Evolutionary conservation across 1,284 basidiomycete species (phyloP).

Genomic region (Cryptococcus amylolentus): DNA sequence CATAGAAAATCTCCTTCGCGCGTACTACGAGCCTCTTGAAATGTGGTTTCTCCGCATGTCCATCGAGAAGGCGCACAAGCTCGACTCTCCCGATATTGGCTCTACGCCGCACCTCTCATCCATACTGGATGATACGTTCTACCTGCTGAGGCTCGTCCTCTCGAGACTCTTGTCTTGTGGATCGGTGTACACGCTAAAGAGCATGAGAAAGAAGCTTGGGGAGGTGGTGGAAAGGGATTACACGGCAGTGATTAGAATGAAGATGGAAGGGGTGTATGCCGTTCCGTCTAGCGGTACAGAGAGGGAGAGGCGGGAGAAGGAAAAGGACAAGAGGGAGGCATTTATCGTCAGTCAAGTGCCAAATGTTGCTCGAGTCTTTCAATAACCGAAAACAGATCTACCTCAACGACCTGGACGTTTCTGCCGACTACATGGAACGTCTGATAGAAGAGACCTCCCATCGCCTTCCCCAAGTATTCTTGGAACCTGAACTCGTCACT

Average conservation of each 20-base stretch:
- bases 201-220: constrained; percentile 61
- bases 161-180: constrained; percentile 71
- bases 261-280: constrained; percentile 80
- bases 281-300: constrained; percentile 51
- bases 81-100: constrained; percentile 65
- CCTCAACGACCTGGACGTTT: constrained; percentile 84
- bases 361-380: too few relatives aligned
- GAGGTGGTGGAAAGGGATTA: constrained; percentile 78
- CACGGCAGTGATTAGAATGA: constrained; percentile 68
- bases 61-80: constrained; percentile 67
- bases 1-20: constrained; percentile 66
- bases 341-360: constrained; percentile 66
- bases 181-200: constrained; percentile 59
- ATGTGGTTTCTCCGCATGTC: constrained; percentile 85
- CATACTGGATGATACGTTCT: constrained; percentile 89
- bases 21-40: constrained; percentile 85
- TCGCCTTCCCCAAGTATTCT: constrained; percentile 65
- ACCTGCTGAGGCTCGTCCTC: constrained; percentile 80
- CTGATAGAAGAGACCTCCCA: constrained; percentile 66
- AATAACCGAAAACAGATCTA: constrained; percentile 58
- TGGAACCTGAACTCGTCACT: constrained; percentile 56
- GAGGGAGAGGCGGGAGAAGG: constrained; percentile 70
- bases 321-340: constrained; percentile 68
- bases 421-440: constrained; percentile 77
- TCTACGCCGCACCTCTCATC: constrained; percentile 57